These are phyloP conservation scores for Arachis monticola DNA, from an alignment of 331 rosid species.

Conservation along the genomic window DNA sequence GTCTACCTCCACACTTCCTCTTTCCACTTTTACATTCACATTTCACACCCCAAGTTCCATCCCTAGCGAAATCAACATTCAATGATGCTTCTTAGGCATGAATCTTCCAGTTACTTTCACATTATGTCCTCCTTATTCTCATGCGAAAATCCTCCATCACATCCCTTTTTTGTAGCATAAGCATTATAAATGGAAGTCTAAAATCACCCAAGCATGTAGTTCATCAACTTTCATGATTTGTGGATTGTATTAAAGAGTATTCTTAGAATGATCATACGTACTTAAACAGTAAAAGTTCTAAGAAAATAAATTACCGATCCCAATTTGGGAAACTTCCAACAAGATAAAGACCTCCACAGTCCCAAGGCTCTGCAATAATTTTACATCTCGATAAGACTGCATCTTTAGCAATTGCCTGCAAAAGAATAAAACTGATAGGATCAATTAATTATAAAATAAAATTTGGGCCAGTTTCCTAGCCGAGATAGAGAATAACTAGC, in stretches of 20 bases:
- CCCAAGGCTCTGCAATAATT: conserved; percentile 98
- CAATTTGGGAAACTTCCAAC: conserved; percentile 97
- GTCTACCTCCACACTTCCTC: neutral
- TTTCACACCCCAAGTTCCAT: neutral
- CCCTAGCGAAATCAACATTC: neutral
- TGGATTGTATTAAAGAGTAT: conserved; percentile 33
- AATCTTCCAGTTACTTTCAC: neutral
- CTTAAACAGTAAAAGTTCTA: neutral
- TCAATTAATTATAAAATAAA: conserved; percentile 17
- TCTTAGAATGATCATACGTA: conserved; percentile 14
- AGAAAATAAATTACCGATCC: conserved; percentile 71
- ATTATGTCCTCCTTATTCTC: neutral
- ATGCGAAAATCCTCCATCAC: neutral
- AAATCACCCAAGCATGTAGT: conserved; percentile 12
- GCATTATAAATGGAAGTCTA: neutral
- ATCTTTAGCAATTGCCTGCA: conserved; percentile 94
- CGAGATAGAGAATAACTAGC: conserved; percentile 15
- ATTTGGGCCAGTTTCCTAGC: conserved; percentile 25
- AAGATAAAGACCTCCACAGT: conserved; percentile 96
- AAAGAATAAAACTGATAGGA: conserved; percentile 37
- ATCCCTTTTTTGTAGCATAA: neutral
- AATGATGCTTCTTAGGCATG: neutral
- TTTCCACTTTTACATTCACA: neutral
- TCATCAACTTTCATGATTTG: conserved; percentile 27
- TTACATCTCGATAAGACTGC: conserved; percentile 83